phyloP scores from a whole-genome alignment of 2,329 filamentous ascomycete genomes.

The Phyllosticta citribraziliensis region DNA sequence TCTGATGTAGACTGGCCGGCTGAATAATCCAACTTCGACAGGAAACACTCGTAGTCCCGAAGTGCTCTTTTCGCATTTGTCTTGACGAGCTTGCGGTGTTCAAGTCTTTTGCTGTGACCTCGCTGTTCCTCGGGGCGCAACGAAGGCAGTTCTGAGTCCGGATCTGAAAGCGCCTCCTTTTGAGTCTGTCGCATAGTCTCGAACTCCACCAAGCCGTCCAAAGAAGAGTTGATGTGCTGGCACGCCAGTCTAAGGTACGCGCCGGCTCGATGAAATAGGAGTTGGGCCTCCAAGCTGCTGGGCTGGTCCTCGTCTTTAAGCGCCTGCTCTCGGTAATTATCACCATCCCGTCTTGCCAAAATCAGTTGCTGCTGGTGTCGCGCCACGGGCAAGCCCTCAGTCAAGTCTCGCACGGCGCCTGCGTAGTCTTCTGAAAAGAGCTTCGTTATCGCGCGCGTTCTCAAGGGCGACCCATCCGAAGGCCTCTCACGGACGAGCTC shows the following conservation, averaged over 20 bases:
- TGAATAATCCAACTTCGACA: constrained; percentile 69
- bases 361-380: constrained; percentile 47
- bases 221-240: constrained; percentile 49
- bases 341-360: constrained; percentile 34
- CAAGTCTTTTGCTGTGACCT: constrained; percentile 39
- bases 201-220: constrained; percentile 39
- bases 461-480: constrained; percentile 54
- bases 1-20: constrained; percentile 40
- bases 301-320: constrained; percentile 58
- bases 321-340: constrained; percentile 23
- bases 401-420: constrained; percentile 61
- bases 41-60: constrained; percentile 62
- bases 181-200: constrained; percentile 20
- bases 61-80: constrained; percentile 66
- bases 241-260: constrained; percentile 65
- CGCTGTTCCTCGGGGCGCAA: constrained; percentile 38
- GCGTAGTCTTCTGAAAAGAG: constrained; percentile 67
- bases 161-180: constrained; percentile 15
- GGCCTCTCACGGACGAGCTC: constrained; percentile 57
- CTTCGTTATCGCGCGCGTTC: constrained; percentile 65
- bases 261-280: constrained; percentile 66
- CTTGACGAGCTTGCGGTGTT: constrained; percentile 60
- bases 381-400: constrained; percentile 50
- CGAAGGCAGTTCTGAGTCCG: constrained; percentile 22
- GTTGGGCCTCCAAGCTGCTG: constrained; percentile 61